Evolutionary conservation across 225 moss, liverwort and hornwort species (phyloP).

Genomic region (Antitrichia curtipendula): DNA sequence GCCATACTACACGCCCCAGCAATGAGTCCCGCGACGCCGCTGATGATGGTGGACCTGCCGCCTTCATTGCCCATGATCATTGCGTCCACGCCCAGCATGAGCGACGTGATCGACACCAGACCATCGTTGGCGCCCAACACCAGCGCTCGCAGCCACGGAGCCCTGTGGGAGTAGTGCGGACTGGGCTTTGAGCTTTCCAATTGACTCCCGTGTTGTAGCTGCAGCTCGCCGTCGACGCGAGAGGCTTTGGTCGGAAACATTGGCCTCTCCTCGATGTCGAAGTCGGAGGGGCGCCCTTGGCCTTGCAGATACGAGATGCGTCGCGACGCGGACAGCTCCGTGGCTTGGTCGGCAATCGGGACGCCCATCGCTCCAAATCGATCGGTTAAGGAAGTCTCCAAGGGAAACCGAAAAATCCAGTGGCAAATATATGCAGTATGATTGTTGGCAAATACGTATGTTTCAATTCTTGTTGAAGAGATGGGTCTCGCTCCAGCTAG

Average conservation of each 20-base stretch:
- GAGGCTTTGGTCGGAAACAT: background rate
- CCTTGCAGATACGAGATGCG: slow-evolving; percentile 10
- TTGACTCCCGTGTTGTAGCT: background rate
- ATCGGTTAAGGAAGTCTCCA: too few relatives aligned
- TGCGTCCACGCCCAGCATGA: slow-evolving; percentile 56
- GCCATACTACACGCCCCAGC: slow-evolving; percentile 66
- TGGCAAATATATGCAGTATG: too few relatives aligned
- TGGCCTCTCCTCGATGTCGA: slow-evolving; percentile 28
- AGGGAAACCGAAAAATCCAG: too few relatives aligned
- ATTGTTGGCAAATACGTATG: background rate
- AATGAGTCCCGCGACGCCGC: slow-evolving; percentile 40
- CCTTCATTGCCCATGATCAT: slow-evolving; percentile 3
- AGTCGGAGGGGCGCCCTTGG: slow-evolving; percentile 14
- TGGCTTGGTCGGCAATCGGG: slow-evolving; percentile 38
- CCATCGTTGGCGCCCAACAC: slow-evolving; percentile 62
- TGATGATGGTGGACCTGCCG: slow-evolving; percentile 12
- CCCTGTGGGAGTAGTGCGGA: slow-evolving; percentile 37
- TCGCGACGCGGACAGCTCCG: slow-evolving; percentile 30
- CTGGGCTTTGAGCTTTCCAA: background rate
- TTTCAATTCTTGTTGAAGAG: background rate
- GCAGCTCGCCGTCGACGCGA: background rate
- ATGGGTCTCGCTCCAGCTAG: too few relatives aligned
- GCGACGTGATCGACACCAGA: slow-evolving; percentile 44
- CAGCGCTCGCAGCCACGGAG: slow-evolving; percentile 49
- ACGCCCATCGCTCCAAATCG: slow-evolving; percentile 17